phyloP scores from a whole-genome alignment of 176 grass and related monocot species.

The Cenchrus fungigraminus region DNA sequence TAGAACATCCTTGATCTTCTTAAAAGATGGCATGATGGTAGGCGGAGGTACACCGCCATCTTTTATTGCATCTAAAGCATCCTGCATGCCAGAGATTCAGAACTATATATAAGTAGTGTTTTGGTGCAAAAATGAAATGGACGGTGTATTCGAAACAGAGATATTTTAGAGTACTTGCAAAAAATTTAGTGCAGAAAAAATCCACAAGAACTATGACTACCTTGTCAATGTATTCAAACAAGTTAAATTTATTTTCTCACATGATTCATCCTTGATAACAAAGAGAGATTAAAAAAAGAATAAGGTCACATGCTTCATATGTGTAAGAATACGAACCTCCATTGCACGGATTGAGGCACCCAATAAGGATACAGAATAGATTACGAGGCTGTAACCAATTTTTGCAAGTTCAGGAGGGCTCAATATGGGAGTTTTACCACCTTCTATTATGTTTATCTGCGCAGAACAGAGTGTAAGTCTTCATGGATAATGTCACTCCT shows the following conservation, averaged over 20 bases:
- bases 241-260: not conserved
- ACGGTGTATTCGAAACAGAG: too few species aligned
- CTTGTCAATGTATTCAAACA: constrained; percentile 2
- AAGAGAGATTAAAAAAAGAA: constrained; percentile 18
- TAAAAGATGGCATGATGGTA: constrained; percentile 76
- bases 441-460: constrained; percentile 97
- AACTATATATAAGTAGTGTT: not conserved
- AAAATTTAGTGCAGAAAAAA: too few species aligned
- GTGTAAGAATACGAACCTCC: constrained; percentile 65
- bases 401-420: constrained; percentile 74
- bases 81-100: constrained; percentile 46
- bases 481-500: not conserved
- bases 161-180: too few species aligned
- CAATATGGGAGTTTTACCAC: constrained; percentile 91
- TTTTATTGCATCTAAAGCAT: constrained; percentile 83
- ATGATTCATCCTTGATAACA: constrained; percentile 3
- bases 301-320: not conserved
- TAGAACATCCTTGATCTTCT: constrained; percentile 86
- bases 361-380: constrained; percentile 85
- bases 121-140: too few species aligned
- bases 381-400: constrained; percentile 80
- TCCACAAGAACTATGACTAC: not conserved
- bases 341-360: constrained; percentile 93
- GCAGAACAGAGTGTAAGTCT: constrained; percentile 31
- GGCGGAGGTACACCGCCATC: constrained; percentile 66